Conservation (phyloP, 2,329 filamentous ascomycete genomes). For the Bipolaris zeicola region DNA sequence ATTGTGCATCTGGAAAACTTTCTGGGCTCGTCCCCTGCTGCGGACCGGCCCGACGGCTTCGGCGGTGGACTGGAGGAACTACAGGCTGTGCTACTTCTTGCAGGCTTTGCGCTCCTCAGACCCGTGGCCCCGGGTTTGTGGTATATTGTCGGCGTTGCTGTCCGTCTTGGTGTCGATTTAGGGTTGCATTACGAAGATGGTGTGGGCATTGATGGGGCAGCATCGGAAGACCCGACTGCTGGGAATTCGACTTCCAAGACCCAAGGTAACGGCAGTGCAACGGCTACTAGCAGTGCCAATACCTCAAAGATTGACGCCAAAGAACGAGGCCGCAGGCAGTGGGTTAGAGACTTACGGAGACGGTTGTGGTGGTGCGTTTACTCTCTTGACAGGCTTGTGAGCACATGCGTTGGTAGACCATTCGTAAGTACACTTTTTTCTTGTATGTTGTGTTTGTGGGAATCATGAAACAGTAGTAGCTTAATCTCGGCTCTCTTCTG, state of each 20-base stretch:
- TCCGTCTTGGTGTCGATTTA: conserved; percentile 86
- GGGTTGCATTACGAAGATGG: conserved; percentile 93
- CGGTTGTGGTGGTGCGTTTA: conserved; percentile 98
- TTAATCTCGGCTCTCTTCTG: too few relatives aligned
- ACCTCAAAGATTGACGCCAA: conserved; percentile 53
- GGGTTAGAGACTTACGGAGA: conserved; percentile 82
- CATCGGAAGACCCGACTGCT: conserved; percentile 36
- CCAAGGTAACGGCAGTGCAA: conserved; percentile 41
- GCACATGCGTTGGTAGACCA: conserved; percentile 88
- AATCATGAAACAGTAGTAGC: too few relatives aligned
- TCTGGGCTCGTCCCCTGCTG: conserved; percentile 67
- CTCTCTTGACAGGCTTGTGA: conserved; percentile 91
- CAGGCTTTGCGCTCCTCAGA: conserved; percentile 86
- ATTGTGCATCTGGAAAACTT: conserved; percentile 91
- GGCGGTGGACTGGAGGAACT: conserved; percentile 91
- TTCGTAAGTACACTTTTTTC: conserved; percentile 59
- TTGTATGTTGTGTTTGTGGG: not conserved
- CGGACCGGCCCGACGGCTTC: conserved; percentile 65
- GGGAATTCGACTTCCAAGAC: conserved; percentile 34
- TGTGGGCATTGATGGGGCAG: conserved; percentile 62
- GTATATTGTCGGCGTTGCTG: conserved; percentile 96
- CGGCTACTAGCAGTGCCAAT: conserved; percentile 27
- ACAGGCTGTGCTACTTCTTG: conserved; percentile 88
- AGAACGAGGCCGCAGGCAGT: conserved; percentile 74
- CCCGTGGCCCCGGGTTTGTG: conserved; percentile 92